Evolutionary conservation across 306 rosid species (phyloP).

Genomic region (Chamaecrista fasciculata): DNA sequence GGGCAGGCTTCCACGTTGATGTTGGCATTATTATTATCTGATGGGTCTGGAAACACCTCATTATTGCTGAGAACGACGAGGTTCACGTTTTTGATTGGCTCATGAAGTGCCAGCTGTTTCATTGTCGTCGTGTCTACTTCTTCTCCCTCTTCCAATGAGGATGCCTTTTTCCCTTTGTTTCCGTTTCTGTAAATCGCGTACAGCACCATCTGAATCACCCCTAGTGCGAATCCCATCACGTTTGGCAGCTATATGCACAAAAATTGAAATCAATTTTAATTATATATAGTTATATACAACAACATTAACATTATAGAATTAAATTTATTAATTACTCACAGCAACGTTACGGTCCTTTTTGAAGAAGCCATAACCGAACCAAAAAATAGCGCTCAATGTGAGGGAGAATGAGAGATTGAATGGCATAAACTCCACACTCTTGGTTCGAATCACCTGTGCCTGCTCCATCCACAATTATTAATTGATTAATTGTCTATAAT

Average conservation of each 20-base stretch:
- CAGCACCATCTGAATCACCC: constrained; percentile 66
- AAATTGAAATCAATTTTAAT: too few species aligned
- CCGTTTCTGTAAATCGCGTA: constrained; percentile 51
- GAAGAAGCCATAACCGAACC: constrained; percentile 79
- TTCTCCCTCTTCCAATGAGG: too few species aligned
- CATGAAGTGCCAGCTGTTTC: constrained; percentile 20
- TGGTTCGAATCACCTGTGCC: constrained; percentile 75
- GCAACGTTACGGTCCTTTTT: constrained; percentile 77
- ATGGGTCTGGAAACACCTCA: constrained; percentile 21
- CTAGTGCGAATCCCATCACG: constrained; percentile 59
- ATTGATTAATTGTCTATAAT: too few species aligned
- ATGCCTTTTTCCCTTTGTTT: too few species aligned
- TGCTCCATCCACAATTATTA: constrained; percentile 25
- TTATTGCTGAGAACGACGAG: not conserved
- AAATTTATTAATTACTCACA: constrained; percentile 39
- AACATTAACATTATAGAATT: too few species aligned
- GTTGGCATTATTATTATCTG: not conserved
- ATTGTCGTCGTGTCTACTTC: constrained; percentile 27
- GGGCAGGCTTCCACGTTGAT: too few species aligned
- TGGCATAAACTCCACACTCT: constrained; percentile 85
- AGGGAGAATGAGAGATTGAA: constrained; percentile 69
- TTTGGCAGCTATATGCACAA: constrained; percentile 75
- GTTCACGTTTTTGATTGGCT: constrained; percentile 24
- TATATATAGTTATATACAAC: too few species aligned
- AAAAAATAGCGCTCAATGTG: constrained; percentile 76